Percentiles rank a stretch among this genome's conserved stretches.
Evolutionary conservation across 805 yeast species (phyloP).

Genomic region (Zygoascus tannicola): DNA sequence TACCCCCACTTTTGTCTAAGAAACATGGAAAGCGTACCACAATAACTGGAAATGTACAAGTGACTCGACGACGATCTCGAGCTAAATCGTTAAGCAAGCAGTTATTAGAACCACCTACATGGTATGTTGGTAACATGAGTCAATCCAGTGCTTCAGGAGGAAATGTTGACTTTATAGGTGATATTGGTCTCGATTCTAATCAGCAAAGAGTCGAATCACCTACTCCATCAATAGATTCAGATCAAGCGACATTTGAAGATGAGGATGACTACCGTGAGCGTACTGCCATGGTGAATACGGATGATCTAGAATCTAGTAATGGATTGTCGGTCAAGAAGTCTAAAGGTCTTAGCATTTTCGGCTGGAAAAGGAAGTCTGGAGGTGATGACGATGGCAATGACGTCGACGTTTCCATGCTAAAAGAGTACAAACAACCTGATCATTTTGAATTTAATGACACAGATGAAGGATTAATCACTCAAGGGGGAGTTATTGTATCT

Average conservation of each 20-base stretch:
- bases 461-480: background rate
- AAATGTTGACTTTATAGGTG: background rate
- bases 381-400: slow-evolving; percentile 9
- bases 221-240: slow-evolving; percentile 19
- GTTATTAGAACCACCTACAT: background rate
- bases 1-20: slow-evolving; percentile 27
- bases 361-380: slow-evolving; percentile 8
- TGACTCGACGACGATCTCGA: background rate
- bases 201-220: slow-evolving; percentile 14
- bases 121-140: background rate
- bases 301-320: no score
- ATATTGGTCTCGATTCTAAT: background rate
- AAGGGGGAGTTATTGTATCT: slow-evolving; percentile 5
- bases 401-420: slow-evolving; percentile 6
- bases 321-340: background rate
- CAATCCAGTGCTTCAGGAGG: background rate
- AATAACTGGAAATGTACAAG: background rate
- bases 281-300: no score
- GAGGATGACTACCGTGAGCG: slow-evolving; percentile 20
- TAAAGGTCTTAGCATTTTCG: background rate
- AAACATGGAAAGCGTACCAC: slow-evolving; percentile 5
- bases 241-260: slow-evolving; percentile 26
- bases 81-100: background rate
- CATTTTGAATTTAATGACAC: background rate
- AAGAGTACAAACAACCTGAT: background rate